Evolutionary conservation across 306 rosid genomes (phyloP).

Genomic region (Albizia julibrissin): DNA sequence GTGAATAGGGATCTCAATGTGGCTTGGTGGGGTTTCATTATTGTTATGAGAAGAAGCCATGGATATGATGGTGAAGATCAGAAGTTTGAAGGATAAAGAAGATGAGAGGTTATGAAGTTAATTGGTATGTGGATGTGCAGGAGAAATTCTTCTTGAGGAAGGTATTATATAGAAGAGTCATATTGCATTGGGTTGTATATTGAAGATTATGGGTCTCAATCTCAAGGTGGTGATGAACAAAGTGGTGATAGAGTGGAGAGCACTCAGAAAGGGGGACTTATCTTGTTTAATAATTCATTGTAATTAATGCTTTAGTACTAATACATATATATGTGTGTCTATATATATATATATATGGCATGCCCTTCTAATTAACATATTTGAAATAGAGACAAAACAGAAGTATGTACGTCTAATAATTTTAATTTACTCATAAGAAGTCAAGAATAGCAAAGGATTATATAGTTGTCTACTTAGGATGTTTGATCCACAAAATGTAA

Average conservation of each 20-base stretch:
- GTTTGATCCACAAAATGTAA: background rate
- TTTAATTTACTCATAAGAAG: background rate
- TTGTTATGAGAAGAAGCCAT: conserved; percentile 50
- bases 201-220: background rate
- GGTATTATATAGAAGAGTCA: conserved; percentile 40
- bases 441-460: background rate
- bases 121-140: conserved; percentile 35
- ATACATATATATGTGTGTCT: too few relatives aligned
- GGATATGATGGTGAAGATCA: background rate
- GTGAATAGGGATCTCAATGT: conserved; percentile 32
- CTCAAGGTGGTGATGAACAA: background rate
- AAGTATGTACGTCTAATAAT: background rate
- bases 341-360: background rate
- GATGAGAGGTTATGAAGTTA: conserved; percentile 3
- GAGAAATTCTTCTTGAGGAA: conserved; percentile 38
- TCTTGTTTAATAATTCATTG: conserved; percentile 18
- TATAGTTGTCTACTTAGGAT: background rate
- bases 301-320: background rate
- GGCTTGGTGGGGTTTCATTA: conserved; percentile 32
- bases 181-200: conserved; percentile 3
- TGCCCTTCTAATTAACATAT: background rate
- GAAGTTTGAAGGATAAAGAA: background rate
- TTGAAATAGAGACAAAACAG: background rate
- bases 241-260: conserved; percentile 35
- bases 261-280: conserved; percentile 36